Base-by-base conservation (phyloP, 345 rosid genomes). In the Physaria fendleri region DNA sequence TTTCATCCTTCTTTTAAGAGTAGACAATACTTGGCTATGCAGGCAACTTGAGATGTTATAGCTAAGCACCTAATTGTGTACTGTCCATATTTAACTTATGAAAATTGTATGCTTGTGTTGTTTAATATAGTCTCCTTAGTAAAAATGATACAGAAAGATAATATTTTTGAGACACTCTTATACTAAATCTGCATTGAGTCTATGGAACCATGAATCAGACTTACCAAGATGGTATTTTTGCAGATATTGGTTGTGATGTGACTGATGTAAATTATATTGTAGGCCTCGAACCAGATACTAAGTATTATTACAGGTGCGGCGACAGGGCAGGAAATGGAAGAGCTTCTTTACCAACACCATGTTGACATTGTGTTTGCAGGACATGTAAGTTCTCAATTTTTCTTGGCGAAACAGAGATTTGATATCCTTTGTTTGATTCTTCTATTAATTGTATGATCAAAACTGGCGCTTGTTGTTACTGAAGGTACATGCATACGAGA, bases 401-500 rank as follows among this genome's bases (percentile, higher is more conserved):
- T 41, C 44, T 30, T 24, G 8, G 28, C 5, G 37, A 24, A 49
- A 39, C 17, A 57, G 27, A 57, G 44, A 40, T 48, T 28, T 32
- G 11, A 17, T 42, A 23, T n/a, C 8, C 35, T 28, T 38, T n/a
- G n/a, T n/a, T n/a, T n/a, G n/a, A n/a, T 24, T 41, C 34, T 27
- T 23, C 15, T 34, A 20, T 40, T 33, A 11, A 34, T 8, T 40
- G 3, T 22, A 8, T 21, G 38, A 61, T 43, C n/a, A 35, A 37
- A 48, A 46, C 3, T 21, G 30, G 9, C 0, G 32, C 41, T 51
- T 22, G 16, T 14, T 47, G 41, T n/a, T 39, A 45, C 15, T 49
- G 18, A 70, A 88, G 98, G 90, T 88, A 33, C 98, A 91, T 68
- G 95, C 96, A n/a, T 91, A 88, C 53, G 93, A 91, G 81, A 64